Evolutionary conservation across 2,329 filamentous ascomycete genomes (phyloP), one percentile per base, ranked within the genome.

Genomic region (Colletotrichum acutatum): DNA sequence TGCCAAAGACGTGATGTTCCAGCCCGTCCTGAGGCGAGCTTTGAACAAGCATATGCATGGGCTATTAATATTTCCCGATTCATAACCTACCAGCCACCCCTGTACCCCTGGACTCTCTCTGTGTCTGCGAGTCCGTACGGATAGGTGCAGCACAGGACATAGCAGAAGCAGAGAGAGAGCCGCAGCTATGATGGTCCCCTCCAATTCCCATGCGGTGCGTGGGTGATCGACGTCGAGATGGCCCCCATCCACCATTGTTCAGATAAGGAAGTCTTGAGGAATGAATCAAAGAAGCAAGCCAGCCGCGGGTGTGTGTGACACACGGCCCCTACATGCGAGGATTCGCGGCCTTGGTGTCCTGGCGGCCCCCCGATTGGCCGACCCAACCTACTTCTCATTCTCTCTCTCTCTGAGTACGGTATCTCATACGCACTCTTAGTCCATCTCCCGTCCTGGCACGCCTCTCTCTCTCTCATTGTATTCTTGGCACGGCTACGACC

Each of bases 161-260:
- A n/a, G 19, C 28, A 30, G 22, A 5, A 42, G 14, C 16, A 5
- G 22, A 49, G 16, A 19, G 34, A n/a, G 4, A 7, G 14, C 52
- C 22, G 24, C 14, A 26, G 22, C 52, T 24, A 54, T 26, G 52
- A 11, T 14, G 12, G 37, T 16, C 32, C 19, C 66, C 30, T 53
- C 30, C 56, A 19, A 26, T 60, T 42, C 12, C 65, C 46, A 11
- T 61, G 32, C 54, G 54, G 19, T 57, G 54, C 42, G 60, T 70
- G 32, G 66, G 46, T 57, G 66, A 72, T 72, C 66, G 70, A 70
- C 70, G 66, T 64, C 60, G 56, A 70, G 66, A 72, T 66, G 66
- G 60, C 66, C 66, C 66, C 66, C 66, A 57, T 59, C 26, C 42
- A n/a, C 60, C 59, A 64, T 69, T 67, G 46, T 70, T 61, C 60